A percentile compares a stretch with the other conserved stretches of the same genome.
Conservation (phyloP, 192 early-diverging fungal species). For the Helicostylum pulchrum region DNA sequence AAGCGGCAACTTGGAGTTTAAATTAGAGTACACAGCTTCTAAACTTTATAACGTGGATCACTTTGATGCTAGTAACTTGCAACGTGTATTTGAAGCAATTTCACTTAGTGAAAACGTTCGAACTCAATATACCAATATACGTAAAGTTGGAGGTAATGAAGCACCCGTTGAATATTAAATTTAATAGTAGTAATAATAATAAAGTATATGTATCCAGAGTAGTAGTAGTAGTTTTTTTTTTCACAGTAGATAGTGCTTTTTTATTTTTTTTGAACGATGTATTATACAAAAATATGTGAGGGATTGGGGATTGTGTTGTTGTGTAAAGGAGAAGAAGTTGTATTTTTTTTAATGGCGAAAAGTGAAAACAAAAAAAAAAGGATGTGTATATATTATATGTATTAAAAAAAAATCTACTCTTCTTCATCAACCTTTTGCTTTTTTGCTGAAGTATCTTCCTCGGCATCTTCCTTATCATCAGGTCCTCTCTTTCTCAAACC, state of each 20-base stretch:
- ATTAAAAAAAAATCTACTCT: not conserved
- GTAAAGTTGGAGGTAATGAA: not conserved
- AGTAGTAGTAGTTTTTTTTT: too few relatives aligned
- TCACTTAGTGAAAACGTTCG: slow-evolving; percentile 7
- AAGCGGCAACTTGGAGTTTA: slow-evolving; percentile 8
- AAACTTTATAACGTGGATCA: slow-evolving; percentile 17
- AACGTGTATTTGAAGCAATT: not conserved
- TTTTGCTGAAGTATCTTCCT: slow-evolving; percentile 8
- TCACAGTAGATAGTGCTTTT: too few relatives aligned
- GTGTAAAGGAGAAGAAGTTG: too few relatives aligned
- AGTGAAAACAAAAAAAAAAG: slow-evolving; percentile 4
- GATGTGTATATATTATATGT: not conserved
- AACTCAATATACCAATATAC: not conserved
- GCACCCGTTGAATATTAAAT: too few relatives aligned
- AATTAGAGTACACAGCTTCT: slow-evolving; percentile 31
- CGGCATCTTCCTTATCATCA: slow-evolving; percentile 23
- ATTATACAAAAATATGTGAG: too few relatives aligned
- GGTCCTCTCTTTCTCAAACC: slow-evolving; percentile 71
- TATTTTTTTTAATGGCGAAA: too few relatives aligned
- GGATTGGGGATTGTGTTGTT: too few relatives aligned
- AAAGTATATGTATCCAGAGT: not conserved
- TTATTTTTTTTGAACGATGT: not conserved
- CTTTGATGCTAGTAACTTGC: slow-evolving; percentile 16
- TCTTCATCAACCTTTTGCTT: slow-evolving; percentile 12
- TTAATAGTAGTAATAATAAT: slow-evolving; percentile 1